These are phyloP conservation scores for Scheffersomyces stipitis DNA, from an alignment of 805 yeast species.

Conservation along the genomic window DNA sequence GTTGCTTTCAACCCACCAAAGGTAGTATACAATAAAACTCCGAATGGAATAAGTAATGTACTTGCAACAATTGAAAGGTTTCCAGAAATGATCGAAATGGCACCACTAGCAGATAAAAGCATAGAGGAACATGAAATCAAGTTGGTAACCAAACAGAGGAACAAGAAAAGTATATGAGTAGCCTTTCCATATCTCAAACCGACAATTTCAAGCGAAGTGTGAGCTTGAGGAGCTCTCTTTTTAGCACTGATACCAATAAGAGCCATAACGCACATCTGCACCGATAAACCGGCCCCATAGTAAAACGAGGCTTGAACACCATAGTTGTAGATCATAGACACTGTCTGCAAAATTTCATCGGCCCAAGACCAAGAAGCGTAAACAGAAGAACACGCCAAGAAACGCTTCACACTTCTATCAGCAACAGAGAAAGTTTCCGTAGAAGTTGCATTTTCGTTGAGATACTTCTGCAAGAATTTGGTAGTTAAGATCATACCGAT, in stretches of 20 bases:
- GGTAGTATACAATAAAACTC: conserved; percentile 47
- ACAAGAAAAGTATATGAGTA: conserved; percentile 22
- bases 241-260: conserved; percentile 26
- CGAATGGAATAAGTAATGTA: conserved; percentile 29
- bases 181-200: conserved; percentile 26
- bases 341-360: conserved; percentile 24
- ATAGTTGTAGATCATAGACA: conserved; percentile 25
- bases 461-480: conserved; percentile 19
- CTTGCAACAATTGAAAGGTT: conserved; percentile 26
- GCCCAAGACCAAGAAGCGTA: conserved; percentile 31
- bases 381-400: conserved; percentile 12
- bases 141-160: conserved; percentile 23
- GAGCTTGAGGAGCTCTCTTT: conserved; percentile 25
- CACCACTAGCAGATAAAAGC: conserved; percentile 29
- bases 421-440: conserved; percentile 30
- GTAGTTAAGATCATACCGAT: conserved; percentile 27
- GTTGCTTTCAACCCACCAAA: conserved; percentile 54
- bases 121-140: conserved; percentile 24
- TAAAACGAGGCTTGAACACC: conserved; percentile 24
- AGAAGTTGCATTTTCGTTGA: conserved; percentile 23
- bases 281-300: conserved; percentile 26
- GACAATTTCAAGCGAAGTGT: conserved; percentile 28
- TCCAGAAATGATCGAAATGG: conserved; percentile 26
- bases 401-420: conserved; percentile 7
- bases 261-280: conserved; percentile 25